phyloP scores from a whole-genome alignment of 2,329 filamentous ascomycete genomes.

The Claviceps purpurea region DNA sequence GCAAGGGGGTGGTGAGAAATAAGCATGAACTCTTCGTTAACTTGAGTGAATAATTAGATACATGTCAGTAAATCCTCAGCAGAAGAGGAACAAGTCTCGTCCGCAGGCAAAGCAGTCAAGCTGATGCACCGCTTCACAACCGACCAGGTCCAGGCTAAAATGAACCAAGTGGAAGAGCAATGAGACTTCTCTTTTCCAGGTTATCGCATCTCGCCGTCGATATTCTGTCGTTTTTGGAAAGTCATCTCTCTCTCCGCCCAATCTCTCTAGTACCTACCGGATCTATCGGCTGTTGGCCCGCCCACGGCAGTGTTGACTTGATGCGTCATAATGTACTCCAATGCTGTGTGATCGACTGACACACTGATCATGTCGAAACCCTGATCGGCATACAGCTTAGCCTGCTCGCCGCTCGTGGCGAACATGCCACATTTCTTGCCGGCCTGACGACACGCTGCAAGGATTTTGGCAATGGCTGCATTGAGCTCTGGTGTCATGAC shows the following conservation, averaged over 20 bases:
- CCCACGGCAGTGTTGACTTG: constrained; percentile 35
- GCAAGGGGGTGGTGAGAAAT: background rate
- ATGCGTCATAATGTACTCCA: constrained; percentile 30
- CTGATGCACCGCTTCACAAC: constrained; percentile 66
- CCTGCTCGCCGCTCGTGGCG: constrained; percentile 41
- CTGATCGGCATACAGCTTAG: constrained; percentile 37
- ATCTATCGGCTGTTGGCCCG: constrained; percentile 20
- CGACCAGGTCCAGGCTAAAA: constrained; percentile 51
- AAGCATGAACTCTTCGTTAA: background rate
- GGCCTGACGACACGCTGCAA: constrained; percentile 42
- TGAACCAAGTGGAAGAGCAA: constrained; percentile 43
- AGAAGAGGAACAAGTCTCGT: constrained; percentile 37
- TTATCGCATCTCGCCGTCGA: background rate
- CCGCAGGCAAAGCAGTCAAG: constrained; percentile 48
- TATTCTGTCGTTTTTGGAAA: too few species aligned
- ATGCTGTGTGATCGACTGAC: constrained; percentile 40
- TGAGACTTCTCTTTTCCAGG: background rate
- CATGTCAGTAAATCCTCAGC: constrained; percentile 46
- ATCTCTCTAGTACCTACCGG: constrained; percentile 26
- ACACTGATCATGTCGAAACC: constrained; percentile 51
- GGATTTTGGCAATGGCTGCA: constrained; percentile 43
- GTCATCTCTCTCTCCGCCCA: background rate
- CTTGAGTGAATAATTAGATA: constrained; percentile 27
- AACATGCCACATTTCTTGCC: constrained; percentile 56
- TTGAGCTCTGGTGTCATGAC: constrained; percentile 45